A percentile compares a stretch with the other conserved stretches of the same genome.
Evolutionary conservation across 2,329 filamentous ascomycete species (phyloP).

Genomic region (Fonsecaea nubica): DNA sequence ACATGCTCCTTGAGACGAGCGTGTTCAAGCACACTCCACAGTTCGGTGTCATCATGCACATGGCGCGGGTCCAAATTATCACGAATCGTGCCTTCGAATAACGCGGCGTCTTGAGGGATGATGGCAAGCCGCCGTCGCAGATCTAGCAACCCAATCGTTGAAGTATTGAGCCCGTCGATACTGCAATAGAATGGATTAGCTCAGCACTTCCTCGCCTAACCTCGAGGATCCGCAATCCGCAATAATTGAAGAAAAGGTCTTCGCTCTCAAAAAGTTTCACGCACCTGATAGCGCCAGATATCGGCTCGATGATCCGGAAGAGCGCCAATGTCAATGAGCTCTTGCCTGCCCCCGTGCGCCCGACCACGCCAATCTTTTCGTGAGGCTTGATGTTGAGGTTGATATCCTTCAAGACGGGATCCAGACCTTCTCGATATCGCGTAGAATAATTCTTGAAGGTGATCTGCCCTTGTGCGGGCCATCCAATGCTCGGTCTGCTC

Average conservation of each 20-base stretch:
- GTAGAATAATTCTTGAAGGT: constrained; percentile 94
- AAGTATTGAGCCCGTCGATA: constrained; percentile 89
- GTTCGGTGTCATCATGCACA: constrained; percentile 93
- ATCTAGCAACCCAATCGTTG: constrained; percentile 86
- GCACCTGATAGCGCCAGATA: constrained; percentile 73
- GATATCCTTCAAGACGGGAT: constrained; percentile 91
- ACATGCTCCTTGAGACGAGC: constrained; percentile 92
- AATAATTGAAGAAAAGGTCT: not conserved
- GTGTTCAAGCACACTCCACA: constrained; percentile 95
- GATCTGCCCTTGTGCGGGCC: constrained; percentile 88
- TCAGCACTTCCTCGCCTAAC: not conserved
- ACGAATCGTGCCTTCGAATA: constrained; percentile 90
- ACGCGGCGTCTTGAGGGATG: constrained; percentile 94
- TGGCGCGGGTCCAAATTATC: constrained; percentile 96
- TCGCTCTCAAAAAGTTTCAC: constrained; percentile 17
- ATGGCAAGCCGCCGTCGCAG: constrained; percentile 89
- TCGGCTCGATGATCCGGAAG: constrained; percentile 93
- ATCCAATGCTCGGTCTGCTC: constrained; percentile 83
- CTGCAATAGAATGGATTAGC: constrained; percentile 47
- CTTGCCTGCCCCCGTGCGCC: constrained; percentile 94
- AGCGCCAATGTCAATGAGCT: constrained; percentile 89
- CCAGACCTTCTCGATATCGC: constrained; percentile 85
- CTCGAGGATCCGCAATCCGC: not conserved
- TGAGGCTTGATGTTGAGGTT: constrained; percentile 90
- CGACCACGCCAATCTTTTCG: constrained; percentile 98